phyloP scores from a whole-genome alignment of 257 asterid species.

The Jasminum sambac region DNA sequence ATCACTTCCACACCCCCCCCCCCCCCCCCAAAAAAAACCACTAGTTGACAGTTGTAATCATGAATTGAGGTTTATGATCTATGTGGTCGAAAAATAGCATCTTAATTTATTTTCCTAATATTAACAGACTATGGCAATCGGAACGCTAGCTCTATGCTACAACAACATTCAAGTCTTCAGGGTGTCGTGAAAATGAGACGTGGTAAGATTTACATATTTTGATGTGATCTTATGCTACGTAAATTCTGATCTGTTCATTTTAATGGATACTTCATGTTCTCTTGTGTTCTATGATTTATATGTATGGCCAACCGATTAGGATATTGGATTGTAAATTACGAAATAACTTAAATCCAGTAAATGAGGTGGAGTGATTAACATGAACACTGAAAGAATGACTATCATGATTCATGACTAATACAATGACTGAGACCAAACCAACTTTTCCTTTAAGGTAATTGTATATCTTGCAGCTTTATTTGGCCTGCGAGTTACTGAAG shows the following conservation, averaged over 20 bases:
- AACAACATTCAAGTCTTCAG: slow-evolving; percentile 86
- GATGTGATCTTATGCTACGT: slow-evolving; percentile 20
- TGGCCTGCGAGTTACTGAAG: slow-evolving; percentile 2
- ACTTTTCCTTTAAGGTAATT: slow-evolving; percentile 2
- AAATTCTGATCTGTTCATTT: slow-evolving; percentile 11
- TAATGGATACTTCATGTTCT: slow-evolving; percentile 3
- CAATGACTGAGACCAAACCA: neutral
- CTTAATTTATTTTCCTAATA: slow-evolving; percentile 26
- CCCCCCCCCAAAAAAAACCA: too few species aligned
- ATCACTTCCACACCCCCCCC: too few species aligned
- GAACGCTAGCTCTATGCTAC: slow-evolving; percentile 91
- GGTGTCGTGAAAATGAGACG: slow-evolving; percentile 98
- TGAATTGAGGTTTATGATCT: slow-evolving; percentile 4
- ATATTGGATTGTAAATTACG: neutral
- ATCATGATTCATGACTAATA: neutral
- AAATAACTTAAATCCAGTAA: neutral
- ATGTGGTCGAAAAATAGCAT: slow-evolving; percentile 9
- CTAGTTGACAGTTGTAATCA: slow-evolving; percentile 13
- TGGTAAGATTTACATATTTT: slow-evolving; percentile 52
- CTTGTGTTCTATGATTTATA: slow-evolving; percentile 7
- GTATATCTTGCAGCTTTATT: neutral
- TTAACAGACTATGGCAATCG: slow-evolving; percentile 92
- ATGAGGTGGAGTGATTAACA: neutral
- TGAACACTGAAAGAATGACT: slow-evolving; percentile 4
- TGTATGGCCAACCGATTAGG: neutral